A percentile compares a stretch with the other conserved stretches of the same genome.
Conservation (phyloP, 1,139 yeast genomes). For the Citeromyces hawaiiensis region DNA sequence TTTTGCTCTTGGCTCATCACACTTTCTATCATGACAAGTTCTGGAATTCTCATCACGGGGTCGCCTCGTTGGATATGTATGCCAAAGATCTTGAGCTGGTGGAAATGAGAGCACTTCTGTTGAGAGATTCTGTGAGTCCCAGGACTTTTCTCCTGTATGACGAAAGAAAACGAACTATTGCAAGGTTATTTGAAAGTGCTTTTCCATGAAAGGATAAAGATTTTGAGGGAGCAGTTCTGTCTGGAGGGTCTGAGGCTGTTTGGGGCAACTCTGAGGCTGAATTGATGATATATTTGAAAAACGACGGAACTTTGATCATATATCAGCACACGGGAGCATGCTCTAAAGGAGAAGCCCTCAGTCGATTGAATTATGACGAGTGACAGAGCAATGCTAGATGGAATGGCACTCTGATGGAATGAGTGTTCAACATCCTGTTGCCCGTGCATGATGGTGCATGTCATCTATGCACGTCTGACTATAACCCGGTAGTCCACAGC, state of each 20-base stretch:
- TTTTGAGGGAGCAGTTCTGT: neutral
- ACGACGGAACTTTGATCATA: too few relatives aligned
- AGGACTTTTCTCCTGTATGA: neutral
- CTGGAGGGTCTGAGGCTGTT: neutral
- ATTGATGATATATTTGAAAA: too few relatives aligned
- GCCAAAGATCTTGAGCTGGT: neutral
- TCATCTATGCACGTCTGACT: too few relatives aligned
- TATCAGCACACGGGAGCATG: too few relatives aligned
- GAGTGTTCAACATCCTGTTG: too few relatives aligned
- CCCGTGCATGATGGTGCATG: too few relatives aligned
- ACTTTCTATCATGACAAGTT: constrained; percentile 1
- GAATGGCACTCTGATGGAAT: too few relatives aligned
- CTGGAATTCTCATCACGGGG: constrained; percentile 1
- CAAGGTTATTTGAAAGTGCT: neutral
- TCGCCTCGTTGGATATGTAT: neutral
- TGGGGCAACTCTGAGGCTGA: neutral
- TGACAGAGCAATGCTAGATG: too few relatives aligned
- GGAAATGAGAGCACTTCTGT: neutral
- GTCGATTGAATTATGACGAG: too few relatives aligned
- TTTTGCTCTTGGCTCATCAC: neutral
- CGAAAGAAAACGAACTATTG: neutral
- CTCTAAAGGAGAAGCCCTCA: too few relatives aligned
- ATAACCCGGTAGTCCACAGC: too few relatives aligned
- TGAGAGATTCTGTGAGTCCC: neutral
- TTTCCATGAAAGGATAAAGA: neutral